These are phyloP conservation scores for Erigeron canadensis DNA, from an alignment of 129 eudicot species.

Conservation along the genomic window DNA sequence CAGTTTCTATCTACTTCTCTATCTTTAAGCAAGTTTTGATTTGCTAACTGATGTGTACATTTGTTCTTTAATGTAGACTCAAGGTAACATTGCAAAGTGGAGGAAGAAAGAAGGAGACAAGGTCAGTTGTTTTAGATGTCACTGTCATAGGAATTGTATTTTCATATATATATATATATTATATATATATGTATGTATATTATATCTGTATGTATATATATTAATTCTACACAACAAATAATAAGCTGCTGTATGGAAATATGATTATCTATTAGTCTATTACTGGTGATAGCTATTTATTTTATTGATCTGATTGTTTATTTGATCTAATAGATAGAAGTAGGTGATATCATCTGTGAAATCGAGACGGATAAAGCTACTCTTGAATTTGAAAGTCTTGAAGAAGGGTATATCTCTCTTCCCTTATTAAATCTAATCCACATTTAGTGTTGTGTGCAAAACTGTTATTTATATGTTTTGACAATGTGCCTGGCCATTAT, in stretches of 20 bases:
- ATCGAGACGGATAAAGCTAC: conserved; percentile 99
- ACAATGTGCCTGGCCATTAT: background rate
- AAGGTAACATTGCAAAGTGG: conserved; percentile 94
- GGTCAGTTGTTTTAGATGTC: conserved; percentile 47
- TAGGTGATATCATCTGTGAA: conserved; percentile 91
- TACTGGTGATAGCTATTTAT: conserved; percentile 3
- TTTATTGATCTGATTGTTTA: conserved; percentile 23
- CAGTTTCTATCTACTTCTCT: background rate
- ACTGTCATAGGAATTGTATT: background rate
- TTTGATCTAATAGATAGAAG: conserved; percentile 70
- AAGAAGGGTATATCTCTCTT: conserved; percentile 76
- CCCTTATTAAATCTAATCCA: conserved; percentile 4
- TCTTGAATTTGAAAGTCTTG: conserved; percentile 78
- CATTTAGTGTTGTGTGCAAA: background rate
- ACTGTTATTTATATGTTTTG: background rate
- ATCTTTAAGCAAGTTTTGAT: conserved; percentile 29
- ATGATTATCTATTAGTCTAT: conserved; percentile 7
- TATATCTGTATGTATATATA: too few species aligned
- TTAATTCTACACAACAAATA: background rate
- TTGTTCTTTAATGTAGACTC: conserved; percentile 47
- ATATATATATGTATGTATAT: too few species aligned
- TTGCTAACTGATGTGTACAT: conserved; percentile 5
- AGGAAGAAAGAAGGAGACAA: conserved; percentile 94
- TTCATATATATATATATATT: conserved; percentile 10
- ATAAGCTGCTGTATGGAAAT: conserved; percentile 10